These are phyloP conservation scores for Fusarium torreyae DNA, from an alignment of 2,329 filamentous ascomycete species.

Conservation along the genomic window DNA sequence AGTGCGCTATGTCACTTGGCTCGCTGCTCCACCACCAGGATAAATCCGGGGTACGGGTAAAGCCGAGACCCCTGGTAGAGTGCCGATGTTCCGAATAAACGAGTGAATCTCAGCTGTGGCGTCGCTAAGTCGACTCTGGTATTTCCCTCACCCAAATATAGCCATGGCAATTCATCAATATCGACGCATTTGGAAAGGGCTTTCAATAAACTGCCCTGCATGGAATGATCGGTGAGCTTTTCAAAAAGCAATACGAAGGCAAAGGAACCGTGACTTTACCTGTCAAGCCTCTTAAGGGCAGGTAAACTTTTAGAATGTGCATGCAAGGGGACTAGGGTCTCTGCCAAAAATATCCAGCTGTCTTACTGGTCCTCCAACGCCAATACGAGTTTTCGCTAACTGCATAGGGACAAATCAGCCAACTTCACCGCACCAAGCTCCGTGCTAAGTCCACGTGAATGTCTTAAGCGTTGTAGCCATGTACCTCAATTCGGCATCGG, in stretches of 20 bases:
- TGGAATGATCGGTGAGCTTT: constrained; percentile 25
- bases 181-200: constrained; percentile 13
- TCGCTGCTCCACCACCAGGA: background rate
- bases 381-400: constrained; percentile 27
- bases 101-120: constrained; percentile 11
- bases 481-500: background rate
- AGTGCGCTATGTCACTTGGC: too few species aligned
- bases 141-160: background rate
- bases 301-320: background rate
- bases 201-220: constrained; percentile 5
- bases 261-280: background rate
- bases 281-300: background rate
- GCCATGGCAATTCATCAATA: background rate
- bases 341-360: constrained; percentile 9
- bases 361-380: constrained; percentile 2
- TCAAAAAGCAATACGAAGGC: constrained; percentile 9
- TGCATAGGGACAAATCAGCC: background rate
- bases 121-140: constrained; percentile 2
- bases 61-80: constrained; percentile 16
- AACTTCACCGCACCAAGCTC: background rate
- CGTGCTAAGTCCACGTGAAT: constrained; percentile 2
- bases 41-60: constrained; percentile 29
- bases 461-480: background rate
- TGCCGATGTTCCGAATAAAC: constrained; percentile 16
- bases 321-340: background rate